Base-by-base conservation (phyloP, 768 basidiomycete species). In the Dentipellis fragilis region DNA sequence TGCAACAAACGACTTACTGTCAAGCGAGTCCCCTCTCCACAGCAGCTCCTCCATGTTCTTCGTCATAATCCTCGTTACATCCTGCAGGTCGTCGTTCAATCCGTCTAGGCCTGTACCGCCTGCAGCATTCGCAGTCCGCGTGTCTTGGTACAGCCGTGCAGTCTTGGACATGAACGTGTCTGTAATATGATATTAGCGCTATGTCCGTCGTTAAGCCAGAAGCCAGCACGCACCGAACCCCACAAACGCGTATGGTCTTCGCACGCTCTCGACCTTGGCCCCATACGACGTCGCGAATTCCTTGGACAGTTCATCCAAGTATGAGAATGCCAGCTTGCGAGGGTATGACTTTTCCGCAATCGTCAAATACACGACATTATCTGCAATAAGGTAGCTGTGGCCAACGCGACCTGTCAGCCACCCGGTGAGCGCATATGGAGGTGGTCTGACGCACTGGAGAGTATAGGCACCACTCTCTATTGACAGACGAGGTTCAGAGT, bases 111-210 rank as follows among this genome's bases (percentile, higher is more conserved):
- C 79, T 11, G 83, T 85, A 55, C 75, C 64, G 17, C 73, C 78
- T 19, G 85, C 77, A 19, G 87, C 84, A 57, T 70, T 82, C 19
- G 88, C 88, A 49, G 91, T 90, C 61, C 94, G 81, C 48, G 94
- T 92, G 69, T 99, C 96, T 61, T 84, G 84, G 70, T 99, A 99
- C 46, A 98, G 76, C 50, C 95, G 83, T 4, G 94, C 89, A 2
- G 96, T 98, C 71, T 96, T 97, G 45, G 89, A 89, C 85, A 99
- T 99, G 72, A 99, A 99, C 0, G 95, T 98, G 66, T 99, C 96
- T 97, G 59, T 3, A 40, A 52, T 51, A 56, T 51, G 37, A 49
- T 11, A 50, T 62, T 39, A 29, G 29, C 29, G 29, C 29, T 22
- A 54, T 16, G 29, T 40, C 29, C 50, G 52, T 35, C 50, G 5